Percentiles rank a stretch among this genome's conserved stretches.
These are phyloP conservation scores for Pythium phragmiticola DNA, from an alignment of 352 stramenopile species.

Conservation along the genomic window DNA sequence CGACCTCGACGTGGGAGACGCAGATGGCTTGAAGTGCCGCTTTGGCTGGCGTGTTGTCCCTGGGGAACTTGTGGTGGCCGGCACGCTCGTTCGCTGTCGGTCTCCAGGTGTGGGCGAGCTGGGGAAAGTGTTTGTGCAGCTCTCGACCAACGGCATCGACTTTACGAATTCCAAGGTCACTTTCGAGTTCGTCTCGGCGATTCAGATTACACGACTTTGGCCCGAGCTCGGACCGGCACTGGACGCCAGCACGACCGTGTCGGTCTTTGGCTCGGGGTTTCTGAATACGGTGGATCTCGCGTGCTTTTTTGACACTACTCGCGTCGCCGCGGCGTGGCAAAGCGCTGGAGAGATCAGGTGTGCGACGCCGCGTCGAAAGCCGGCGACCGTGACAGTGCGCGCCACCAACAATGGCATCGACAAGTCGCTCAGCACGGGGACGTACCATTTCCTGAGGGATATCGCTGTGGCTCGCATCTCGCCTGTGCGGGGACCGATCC, in stretches of 20 bases:
- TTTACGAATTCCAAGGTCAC: constrained; percentile 39
- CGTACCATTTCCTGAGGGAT: constrained; percentile 87
- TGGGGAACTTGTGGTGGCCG: constrained; percentile 37
- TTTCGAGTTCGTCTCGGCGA: constrained; percentile 49
- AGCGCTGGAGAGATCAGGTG: constrained; percentile 56
- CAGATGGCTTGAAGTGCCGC: constrained; percentile 36
- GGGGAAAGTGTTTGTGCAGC: constrained; percentile 41
- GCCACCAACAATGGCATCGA: constrained; percentile 86
- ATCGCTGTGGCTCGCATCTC: constrained; percentile 74
- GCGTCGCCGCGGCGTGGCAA: constrained; percentile 46
- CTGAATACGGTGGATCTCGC: constrained; percentile 48
- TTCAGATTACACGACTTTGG: constrained; percentile 45
- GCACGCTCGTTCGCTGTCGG: constrained; percentile 40
- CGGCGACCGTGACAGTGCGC: constrained; percentile 64
- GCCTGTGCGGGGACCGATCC: constrained; percentile 70
- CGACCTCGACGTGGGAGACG: constrained; percentile 52
- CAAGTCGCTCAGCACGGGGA: constrained; percentile 33
- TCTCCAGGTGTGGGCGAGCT: constrained; percentile 31
- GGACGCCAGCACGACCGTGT: constrained; percentile 56
- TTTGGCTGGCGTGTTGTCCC: constrained; percentile 34
- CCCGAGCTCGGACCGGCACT: constrained; percentile 59
- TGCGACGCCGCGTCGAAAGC: constrained; percentile 47
- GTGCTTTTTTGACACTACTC: constrained; percentile 49
- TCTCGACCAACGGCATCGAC: constrained; percentile 60
- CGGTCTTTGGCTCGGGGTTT: constrained; percentile 63